Base-by-base conservation (phyloP, 805 yeast species). In the Saccharomycopsis selenospora region DNA sequence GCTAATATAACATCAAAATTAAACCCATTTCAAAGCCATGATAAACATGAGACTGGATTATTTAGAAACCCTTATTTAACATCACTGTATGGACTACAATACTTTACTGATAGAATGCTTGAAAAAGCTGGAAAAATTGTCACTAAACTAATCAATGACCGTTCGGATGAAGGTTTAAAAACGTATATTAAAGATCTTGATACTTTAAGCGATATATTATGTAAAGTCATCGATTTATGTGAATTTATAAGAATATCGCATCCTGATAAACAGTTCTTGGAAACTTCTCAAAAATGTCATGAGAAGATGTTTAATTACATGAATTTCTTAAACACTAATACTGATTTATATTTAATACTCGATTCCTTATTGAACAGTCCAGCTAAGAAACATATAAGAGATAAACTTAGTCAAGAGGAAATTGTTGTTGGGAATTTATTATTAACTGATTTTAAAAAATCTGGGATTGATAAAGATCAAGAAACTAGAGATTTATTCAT, bases 171-270 rank as follows among this genome's bases (percentile, higher is more conserved):
- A 7, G 85, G 76, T 1, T 58, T 73, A 18, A 55, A 57, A 14
- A 63, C 69, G 3, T 86, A 78, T 47, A 75, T 91, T 47, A 61
- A 77, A 40, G 78, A 80, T 46, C 68, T 93, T 54, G 99, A 93
- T 61, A 78, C 88, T 55, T 66, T 93, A 33, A 85, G 95, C 59
- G 98, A 93, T 61, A 76, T 84, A 25, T 66, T 93, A 26, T 93
- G 99, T 61, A 77, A 95, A 49, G 97, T 88, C 4, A 90, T 93
- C 36, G 99, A 93, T 64, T 74, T 91, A 44, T 91, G 96, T 30
- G 98, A 90, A 57, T 91, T 91, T 66, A 79, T 93, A 25, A 70
- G 98, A 42, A 89, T 88, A 22, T 80, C 83, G 1, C 98, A 91
- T 61, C 97, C 98, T 1, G 76, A 81, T 54, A 69, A 69, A 44